Evolutionary conservation across 1,284 basidiomycete species (phyloP), one percentile per base, ranked within the genome.

Genomic region (Pseudomicrostroma phylloplanum): DNA sequence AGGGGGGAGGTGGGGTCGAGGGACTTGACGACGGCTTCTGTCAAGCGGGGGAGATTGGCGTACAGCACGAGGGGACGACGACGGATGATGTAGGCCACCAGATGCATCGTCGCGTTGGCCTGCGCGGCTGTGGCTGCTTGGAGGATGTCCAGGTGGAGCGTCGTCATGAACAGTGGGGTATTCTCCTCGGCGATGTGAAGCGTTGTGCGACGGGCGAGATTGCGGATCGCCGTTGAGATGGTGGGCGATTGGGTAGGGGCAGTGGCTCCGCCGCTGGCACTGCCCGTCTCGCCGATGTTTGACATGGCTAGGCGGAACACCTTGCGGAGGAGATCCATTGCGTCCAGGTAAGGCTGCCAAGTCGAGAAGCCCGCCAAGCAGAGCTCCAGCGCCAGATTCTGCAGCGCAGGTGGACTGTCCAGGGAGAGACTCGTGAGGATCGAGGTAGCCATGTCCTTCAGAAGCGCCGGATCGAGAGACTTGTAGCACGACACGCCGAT

Each of bases 331-430:
- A 96, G 87, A 65, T 89, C 88, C 82, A 92, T 89, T 0, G 92
- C 87, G 70, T 98, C 93, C 60, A 93, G 85, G 72, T 93, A 93
- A 68, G 92, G 87, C 77, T 94, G 92, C 91, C 92, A 97, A 51
- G 92, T 87, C 49, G 88, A 85, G 78, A 96, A 97, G 0, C 92
- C 92, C 55, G 88, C 86, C 2, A 89, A 88, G 72, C 89, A 92
- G 11, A 97, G 83, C 73, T 97, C 92, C 67, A 96, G 88, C 0
- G 90, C 92, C 1, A 96, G 83, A 0, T 85, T 83, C 21, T 89
- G 84, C 77, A 89, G 84, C 0, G 81, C 82, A 0, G 79, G 70
- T 3, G 85, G 86, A 11, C 83, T 80, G 53, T 88, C 86, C 13
- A 91, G 86, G 60, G 90, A 84, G 51, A 54, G 51, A 54, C 21